Percentiles rank a stretch among this genome's conserved stretches.
These are phyloP conservation scores for Penicillium palitans DNA, from an alignment of 2,329 filamentous ascomycete species.

Conservation along the genomic window DNA sequence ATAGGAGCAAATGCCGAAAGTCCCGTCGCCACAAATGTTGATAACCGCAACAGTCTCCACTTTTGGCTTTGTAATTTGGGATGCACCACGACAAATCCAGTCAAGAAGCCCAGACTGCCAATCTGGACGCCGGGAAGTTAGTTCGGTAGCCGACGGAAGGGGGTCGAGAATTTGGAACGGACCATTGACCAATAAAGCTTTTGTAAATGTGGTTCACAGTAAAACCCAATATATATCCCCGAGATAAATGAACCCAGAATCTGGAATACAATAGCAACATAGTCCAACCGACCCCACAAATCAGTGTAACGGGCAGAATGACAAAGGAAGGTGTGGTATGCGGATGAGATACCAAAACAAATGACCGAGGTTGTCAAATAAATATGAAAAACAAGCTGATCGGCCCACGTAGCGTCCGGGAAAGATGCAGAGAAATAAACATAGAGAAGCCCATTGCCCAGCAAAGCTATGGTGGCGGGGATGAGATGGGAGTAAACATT, in stretches of 20 bases:
- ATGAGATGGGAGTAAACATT: constrained; percentile 30
- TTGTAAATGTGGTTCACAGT: constrained; percentile 32
- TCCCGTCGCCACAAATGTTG: constrained; percentile 33
- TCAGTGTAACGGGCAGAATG: constrained; percentile 31
- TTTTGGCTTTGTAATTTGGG: constrained; percentile 33
- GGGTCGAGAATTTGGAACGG: constrained; percentile 1
- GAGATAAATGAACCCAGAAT: constrained; percentile 39
- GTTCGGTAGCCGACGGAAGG: neutral
- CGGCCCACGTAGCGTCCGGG: constrained; percentile 5
- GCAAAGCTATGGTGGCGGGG: constrained; percentile 25
- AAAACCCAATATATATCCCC: constrained; percentile 40
- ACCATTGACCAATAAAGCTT: constrained; percentile 41
- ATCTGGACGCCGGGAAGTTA: constrained; percentile 24
- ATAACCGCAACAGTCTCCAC: constrained; percentile 32
- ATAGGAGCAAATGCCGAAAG: constrained; percentile 39
- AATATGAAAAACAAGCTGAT: constrained; percentile 23
- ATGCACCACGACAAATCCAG: constrained; percentile 37
- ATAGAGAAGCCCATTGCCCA: constrained; percentile 18
- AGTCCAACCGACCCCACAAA: constrained; percentile 33
- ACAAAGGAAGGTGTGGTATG: constrained; percentile 38
- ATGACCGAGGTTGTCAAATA: constrained; percentile 18
- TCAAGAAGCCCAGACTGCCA: constrained; percentile 29
- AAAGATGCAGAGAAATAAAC: constrained; percentile 16
- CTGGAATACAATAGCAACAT: constrained; percentile 35
- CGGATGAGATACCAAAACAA: constrained; percentile 22